These are phyloP conservation scores for Fistulinella prunicolor DNA, from an alignment of 768 basidiomycete species.

Conservation along the genomic window DNA sequence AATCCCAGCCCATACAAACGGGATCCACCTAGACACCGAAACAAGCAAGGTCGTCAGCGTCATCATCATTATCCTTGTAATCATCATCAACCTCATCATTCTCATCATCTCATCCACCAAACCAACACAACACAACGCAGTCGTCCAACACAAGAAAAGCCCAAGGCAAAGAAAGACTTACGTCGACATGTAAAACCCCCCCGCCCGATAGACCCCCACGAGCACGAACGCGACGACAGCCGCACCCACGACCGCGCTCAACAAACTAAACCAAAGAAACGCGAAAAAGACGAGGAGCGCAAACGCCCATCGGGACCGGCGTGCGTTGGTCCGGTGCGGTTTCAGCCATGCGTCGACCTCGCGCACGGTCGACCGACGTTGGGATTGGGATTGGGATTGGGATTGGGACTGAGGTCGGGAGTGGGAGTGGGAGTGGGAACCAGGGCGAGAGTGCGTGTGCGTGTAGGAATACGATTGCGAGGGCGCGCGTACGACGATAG, in stretches of 20 bases:
- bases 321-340: constrained; percentile 29
- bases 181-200: constrained; percentile 41
- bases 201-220: constrained; percentile 37
- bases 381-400: not conserved
- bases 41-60: too few relatives aligned
- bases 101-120: too few relatives aligned
- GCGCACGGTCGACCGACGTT: not conserved
- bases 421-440: not conserved
- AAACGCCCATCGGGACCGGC: constrained; percentile 38
- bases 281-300: constrained; percentile 39
- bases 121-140: too few relatives aligned
- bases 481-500: too few relatives aligned
- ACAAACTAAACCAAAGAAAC: constrained; percentile 34
- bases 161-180: constrained; percentile 20
- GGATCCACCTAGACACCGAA: constrained; percentile 43
- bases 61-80: too few relatives aligned
- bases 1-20: constrained; percentile 41
- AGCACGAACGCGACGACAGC: constrained; percentile 39
- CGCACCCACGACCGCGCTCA: constrained; percentile 38
- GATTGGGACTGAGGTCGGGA: not conserved
- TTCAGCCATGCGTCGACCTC: constrained; percentile 6
- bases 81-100: too few relatives aligned
- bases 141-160: too few relatives aligned
- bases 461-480: not conserved
- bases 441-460: not conserved